Base-by-base conservation (phyloP, 2,329 filamentous ascomycete genomes). In the Cordyceps pruinosa region DNA sequence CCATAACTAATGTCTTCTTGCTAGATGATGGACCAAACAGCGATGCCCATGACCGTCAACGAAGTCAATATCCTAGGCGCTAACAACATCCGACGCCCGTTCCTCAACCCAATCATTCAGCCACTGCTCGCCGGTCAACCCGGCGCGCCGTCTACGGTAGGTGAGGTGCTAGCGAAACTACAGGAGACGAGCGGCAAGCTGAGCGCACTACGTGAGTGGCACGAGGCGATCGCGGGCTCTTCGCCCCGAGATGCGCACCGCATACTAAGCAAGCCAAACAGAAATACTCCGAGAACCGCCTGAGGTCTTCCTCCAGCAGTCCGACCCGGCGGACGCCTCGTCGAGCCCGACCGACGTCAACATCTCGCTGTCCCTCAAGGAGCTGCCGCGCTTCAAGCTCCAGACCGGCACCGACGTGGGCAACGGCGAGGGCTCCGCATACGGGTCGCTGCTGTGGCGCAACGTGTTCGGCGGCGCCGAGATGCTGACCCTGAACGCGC, bases 401-500 rank as follows among this genome's bases (percentile, higher is more conserved):
- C 96, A 96, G 76, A 96, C 92, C 0, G 94, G 94, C 59, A 97
- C 94, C 9, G 93, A 97, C 69, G 81, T 96, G 46, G 94, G 94
- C 61, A 96, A 95, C 68, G 86, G 90, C 23, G 94, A 99, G 72
- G 94, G 93, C 35, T 96, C 92, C 8, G 93, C 92, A 4, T 97
- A 96, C 68, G 87, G 89, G 63, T 93, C 94, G 63, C 80, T 91
- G 45, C 80, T 93, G 52, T 86, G 91, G 77, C 86, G 94, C 64
- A 99, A 99, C 73, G 81, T 99, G 59, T 90, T 99, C 69, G 94
- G 94, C 52, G 94, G 94, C 39, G 94, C 92, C 25, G 94, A 99
- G 75, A 88, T 88, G 57, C 75, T 99, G 61, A 90, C 89, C 53
- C 76, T 96, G 59, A 93, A 96, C 66, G 92, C 90, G 49, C 92